These are phyloP conservation scores for Chalciporus chontae DNA, from an alignment of 768 basidiomycete species.

Conservation along the genomic window DNA sequence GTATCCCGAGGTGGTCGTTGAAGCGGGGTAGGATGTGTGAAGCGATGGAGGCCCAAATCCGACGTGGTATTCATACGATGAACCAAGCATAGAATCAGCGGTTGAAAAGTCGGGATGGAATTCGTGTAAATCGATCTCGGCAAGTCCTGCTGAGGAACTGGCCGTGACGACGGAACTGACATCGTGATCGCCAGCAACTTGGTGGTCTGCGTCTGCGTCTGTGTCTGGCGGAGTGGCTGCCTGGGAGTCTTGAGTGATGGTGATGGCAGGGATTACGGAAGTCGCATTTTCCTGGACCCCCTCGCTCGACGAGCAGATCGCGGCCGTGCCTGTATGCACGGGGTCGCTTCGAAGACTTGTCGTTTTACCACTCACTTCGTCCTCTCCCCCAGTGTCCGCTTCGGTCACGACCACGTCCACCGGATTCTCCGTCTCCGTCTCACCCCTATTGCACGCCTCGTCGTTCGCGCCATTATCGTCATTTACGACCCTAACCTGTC, in stretches of 20 bases:
- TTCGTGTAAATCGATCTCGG: neutral
- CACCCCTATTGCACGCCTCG: neutral
- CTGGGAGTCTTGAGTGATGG: neutral
- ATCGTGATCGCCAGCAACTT: neutral
- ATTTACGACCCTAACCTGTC: neutral
- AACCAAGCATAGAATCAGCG: neutral
- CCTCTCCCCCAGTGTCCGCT: neutral
- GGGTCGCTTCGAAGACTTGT: neutral
- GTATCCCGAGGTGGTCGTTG: conserved; percentile 1
- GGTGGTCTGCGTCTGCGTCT: neutral
- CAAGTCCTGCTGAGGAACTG: neutral
- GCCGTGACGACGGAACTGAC: neutral
- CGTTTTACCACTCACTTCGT: neutral
- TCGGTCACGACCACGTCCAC: neutral
- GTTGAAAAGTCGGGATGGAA: neutral
- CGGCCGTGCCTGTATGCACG: neutral
- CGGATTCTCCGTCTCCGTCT: neutral
- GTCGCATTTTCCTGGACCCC: neutral
- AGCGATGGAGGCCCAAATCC: neutral
- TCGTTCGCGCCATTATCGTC: neutral
- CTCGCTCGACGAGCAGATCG: neutral
- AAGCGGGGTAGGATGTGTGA: neutral
- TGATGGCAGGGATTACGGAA: neutral
- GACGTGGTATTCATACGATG: neutral
- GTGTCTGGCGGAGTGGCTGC: neutral